Conservation (phyloP, 1,284 basidiomycete genomes). For the Ustilago hordei region DNA sequence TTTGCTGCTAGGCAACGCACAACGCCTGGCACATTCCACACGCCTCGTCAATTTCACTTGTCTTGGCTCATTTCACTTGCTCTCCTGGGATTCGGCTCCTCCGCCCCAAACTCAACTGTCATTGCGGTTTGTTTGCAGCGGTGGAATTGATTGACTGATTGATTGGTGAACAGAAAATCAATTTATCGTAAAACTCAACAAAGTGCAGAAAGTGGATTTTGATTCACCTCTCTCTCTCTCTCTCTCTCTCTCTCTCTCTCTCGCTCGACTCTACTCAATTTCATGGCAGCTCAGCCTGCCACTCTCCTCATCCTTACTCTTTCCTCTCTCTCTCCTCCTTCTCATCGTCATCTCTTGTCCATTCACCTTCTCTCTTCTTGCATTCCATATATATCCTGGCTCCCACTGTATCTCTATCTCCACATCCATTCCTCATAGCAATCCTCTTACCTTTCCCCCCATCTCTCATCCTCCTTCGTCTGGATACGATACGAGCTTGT, state of each 20-base stretch:
- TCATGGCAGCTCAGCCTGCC: not conserved
- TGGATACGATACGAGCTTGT: conserved; percentile 42
- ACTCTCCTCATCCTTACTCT: not conserved
- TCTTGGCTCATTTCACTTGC: conserved; percentile 1
- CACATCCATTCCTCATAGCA: not conserved
- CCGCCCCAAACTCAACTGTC: too few relatives aligned
- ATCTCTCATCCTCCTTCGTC: conserved; percentile 32
- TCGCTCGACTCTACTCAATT: not conserved
- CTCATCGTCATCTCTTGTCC: conserved; percentile 9
- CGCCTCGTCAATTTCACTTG: conserved; percentile 9
- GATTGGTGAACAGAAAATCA: not conserved
- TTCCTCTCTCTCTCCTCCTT: conserved; percentile 2
- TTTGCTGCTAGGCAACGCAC: not conserved
- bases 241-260: conserved; percentile 32
- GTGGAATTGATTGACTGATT: too few relatives aligned
- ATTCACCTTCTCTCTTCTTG: conserved; percentile 1
- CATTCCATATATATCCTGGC: conserved; percentile 27
- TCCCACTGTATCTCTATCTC: conserved; percentile 10
- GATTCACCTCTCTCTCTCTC: conserved; percentile 26
- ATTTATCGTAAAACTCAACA: not conserved
- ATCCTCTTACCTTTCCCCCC: not conserved
- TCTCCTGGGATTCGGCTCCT: not conserved
- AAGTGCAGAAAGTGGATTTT: conserved; percentile 8
- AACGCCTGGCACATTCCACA: conserved; percentile 18
- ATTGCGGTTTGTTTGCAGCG: too few relatives aligned